Base-by-base conservation (phyloP, 2,329 filamentous ascomycete genomes). In the Helotiales sp. region DNA sequence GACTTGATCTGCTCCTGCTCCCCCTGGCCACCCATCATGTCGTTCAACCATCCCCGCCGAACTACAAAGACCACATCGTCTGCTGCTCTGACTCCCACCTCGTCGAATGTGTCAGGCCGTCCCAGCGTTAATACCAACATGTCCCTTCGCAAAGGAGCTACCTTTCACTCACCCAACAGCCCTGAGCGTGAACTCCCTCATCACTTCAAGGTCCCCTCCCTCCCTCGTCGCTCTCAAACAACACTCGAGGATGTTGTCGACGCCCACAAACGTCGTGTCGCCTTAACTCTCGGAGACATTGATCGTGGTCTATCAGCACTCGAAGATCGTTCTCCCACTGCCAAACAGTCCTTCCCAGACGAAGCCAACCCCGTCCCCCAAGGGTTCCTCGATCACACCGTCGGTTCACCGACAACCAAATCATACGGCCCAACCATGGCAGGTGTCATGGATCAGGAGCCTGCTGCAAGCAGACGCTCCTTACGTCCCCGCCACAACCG, bases 191-290 rank as follows among this genome's bases (percentile, higher is more conserved):
- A 69, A 78, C 80, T 68, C 69, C 76, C 74, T 79, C 74, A 78
- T 83, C 69, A 80, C 79, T 71, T 81, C 79, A 65, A 70, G 55
- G 67, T 75, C 24, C 76, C 76, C 22, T 70, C 73, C n/a, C 83
- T 91, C 74, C 85, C 82, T 75, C 81, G 86, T 72, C 89, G 91
- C 67, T 89, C 91, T 59, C 88, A 91, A 73, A 91, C 90, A 61
- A 86, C 82, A 71, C 81, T 93, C 68, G 90, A 93, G 80, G 89
- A 91, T 85, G 87, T 91, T 64, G 85, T 92, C 77, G 88, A 89
- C 75, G 87, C 89, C 70, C 86, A 89, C 74, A 85, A 87, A 76
- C 87, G 90, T 76, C 90, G 90, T 72, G 88, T 90, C 78, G 88
- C 87, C 72, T 79, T 91, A 76, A 87, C 89, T 71, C 81, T 93